These are phyloP conservation scores for Stenogyne calaminthoides DNA, from an alignment of 305 asterid genomes.

Conservation along the genomic window DNA sequence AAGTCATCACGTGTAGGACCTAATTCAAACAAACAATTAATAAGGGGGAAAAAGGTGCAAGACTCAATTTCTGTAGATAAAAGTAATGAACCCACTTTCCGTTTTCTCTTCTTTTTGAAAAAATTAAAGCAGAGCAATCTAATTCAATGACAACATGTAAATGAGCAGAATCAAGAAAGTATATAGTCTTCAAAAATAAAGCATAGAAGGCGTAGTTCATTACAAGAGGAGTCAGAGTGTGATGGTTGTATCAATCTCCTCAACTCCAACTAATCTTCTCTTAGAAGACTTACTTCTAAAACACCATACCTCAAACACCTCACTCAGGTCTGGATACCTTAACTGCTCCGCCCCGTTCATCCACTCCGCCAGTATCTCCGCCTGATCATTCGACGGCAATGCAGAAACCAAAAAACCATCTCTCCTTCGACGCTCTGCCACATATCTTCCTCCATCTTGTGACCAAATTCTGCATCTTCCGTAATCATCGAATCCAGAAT, in stretches of 20 bases:
- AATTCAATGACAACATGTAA: no score
- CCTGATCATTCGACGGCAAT: constrained; percentile 74
- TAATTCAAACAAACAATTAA: no score
- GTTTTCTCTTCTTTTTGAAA: no score
- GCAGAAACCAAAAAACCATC: constrained; percentile 64
- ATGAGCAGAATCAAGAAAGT: not conserved
- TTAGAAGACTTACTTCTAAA: constrained; percentile 73
- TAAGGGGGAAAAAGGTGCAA: no score
- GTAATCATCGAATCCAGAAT: constrained; percentile 42
- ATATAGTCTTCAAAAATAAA: constrained; percentile 12
- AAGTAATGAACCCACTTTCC: no score
- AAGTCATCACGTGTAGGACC: no score
- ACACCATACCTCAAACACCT: constrained; percentile 88
- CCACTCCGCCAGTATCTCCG: constrained; percentile 72
- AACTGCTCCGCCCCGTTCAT: constrained; percentile 53
- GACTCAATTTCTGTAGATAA: no score
- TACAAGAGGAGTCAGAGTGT: constrained; percentile 31
- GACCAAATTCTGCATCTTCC: constrained; percentile 41
- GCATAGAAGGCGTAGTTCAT: not conserved
- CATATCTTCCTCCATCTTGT: constrained; percentile 68
- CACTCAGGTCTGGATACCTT: constrained; percentile 73
- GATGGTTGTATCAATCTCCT: constrained; percentile 41
- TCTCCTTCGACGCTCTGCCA: constrained; percentile 78
- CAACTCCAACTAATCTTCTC: constrained; percentile 65
- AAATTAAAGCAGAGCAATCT: no score